These are phyloP conservation scores for Globisporangium middletonii DNA, from an alignment of 352 stramenopile genomes.

Conservation along the genomic window DNA sequence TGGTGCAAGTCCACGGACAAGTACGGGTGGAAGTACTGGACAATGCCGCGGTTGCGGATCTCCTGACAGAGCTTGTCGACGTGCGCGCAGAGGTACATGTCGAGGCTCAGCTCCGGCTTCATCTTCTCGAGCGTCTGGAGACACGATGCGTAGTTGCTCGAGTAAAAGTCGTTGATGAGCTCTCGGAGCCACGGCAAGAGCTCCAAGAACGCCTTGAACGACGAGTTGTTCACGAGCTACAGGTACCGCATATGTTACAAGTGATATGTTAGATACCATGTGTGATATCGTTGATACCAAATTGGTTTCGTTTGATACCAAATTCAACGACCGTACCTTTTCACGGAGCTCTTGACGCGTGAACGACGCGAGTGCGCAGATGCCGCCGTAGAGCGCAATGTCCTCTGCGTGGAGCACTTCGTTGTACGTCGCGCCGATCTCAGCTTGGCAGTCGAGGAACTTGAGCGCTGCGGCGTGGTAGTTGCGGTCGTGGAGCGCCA, in stretches of 20 bases:
- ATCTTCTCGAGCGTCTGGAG: slow-evolving; percentile 69
- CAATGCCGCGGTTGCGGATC: slow-evolving; percentile 81
- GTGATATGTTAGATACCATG: too few species aligned
- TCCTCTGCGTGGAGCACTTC: slow-evolving; percentile 83
- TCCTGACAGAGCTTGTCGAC: slow-evolving; percentile 70
- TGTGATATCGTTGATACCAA: too few species aligned
- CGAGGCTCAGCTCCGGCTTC: slow-evolving; percentile 70
- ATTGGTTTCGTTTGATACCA: too few species aligned
- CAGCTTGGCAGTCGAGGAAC: slow-evolving; percentile 76
- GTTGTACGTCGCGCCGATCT: slow-evolving; percentile 78
- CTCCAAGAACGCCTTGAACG: slow-evolving; percentile 87
- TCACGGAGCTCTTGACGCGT: slow-evolving; percentile 73
- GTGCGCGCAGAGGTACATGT: slow-evolving; percentile 75
- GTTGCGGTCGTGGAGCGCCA: slow-evolving; percentile 75
- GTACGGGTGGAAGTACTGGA: slow-evolving; percentile 89
- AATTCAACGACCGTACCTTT: slow-evolving; percentile 24
- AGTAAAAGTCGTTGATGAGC: slow-evolving; percentile 86
- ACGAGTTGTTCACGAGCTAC: slow-evolving; percentile 82
- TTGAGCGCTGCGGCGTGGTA: slow-evolving; percentile 71
- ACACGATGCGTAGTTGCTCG: slow-evolving; percentile 80
- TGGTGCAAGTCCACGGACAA: slow-evolving; percentile 79
- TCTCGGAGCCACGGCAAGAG: slow-evolving; percentile 82
- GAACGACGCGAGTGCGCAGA: slow-evolving; percentile 84
- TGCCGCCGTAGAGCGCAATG: slow-evolving; percentile 82
- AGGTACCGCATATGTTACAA: too few species aligned